A percentile compares a stretch with the other conserved stretches of the same genome.
Evolutionary conservation across 164 flowering plant species (phyloP).

Genomic region (Dillenia suffruticosa): DNA sequence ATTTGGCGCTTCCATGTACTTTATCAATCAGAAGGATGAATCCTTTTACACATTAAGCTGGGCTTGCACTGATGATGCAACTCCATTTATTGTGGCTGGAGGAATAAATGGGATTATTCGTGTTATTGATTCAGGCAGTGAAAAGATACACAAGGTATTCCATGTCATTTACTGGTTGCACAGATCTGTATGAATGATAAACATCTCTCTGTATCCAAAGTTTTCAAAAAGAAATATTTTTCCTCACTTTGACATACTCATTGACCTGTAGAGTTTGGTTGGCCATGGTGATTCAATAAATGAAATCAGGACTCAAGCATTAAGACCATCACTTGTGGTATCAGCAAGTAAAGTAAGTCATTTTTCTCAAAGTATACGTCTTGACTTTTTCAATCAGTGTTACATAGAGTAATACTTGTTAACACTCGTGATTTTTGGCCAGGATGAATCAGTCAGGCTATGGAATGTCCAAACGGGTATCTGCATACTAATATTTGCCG

Average conservation of each 20-base stretch:
- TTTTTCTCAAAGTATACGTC: too few species aligned
- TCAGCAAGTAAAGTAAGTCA: conserved; percentile 89
- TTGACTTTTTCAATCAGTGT: too few species aligned
- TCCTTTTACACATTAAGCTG: conserved; percentile 94
- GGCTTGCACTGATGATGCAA: conserved; percentile 79
- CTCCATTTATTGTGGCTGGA: conserved; percentile 80
- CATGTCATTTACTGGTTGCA: background rate
- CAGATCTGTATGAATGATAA: too few species aligned
- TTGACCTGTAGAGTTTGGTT: conserved; percentile 73
- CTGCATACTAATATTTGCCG: conserved; percentile 94
- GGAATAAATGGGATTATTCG: conserved; percentile 94
- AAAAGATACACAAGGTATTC: conserved; percentile 82
- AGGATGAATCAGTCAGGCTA: conserved; percentile 97
- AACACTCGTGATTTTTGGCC: conserved; percentile 8
- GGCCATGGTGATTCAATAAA: conserved; percentile 98
- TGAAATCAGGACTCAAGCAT: conserved; percentile 87
- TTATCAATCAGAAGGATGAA: conserved; percentile 92
- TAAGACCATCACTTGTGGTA: conserved; percentile 83
- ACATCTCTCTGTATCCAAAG: too few species aligned
- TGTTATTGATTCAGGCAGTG: conserved; percentile 77
- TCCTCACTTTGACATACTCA: background rate
- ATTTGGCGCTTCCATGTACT: conserved; percentile 25
- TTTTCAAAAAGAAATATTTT: too few species aligned
- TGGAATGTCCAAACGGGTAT: conserved; percentile 98
- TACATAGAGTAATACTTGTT: too few species aligned